Evolutionary conservation across 2,329 filamentous ascomycete genomes (phyloP).

Genomic region (Apiospora saccharicola): DNA sequence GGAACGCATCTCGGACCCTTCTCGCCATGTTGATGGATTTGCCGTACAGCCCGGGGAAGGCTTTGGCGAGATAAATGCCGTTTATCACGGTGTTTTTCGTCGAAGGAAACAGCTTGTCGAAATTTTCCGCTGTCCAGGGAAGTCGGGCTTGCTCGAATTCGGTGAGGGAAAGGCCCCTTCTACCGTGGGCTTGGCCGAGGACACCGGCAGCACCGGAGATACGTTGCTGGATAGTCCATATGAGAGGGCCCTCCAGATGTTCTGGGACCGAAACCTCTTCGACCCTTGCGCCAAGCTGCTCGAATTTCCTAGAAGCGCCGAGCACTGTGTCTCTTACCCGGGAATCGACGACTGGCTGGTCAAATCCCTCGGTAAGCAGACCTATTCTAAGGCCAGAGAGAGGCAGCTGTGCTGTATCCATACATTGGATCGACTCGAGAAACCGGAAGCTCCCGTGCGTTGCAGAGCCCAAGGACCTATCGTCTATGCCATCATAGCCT

Average conservation of each 20-base stretch:
- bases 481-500: constrained; percentile 57
- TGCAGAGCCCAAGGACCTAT: constrained; percentile 47
- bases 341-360: constrained; percentile 46
- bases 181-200: constrained; percentile 52
- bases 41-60: constrained; percentile 54
- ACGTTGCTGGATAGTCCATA: constrained; percentile 59
- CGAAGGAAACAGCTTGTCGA: constrained; percentile 58
- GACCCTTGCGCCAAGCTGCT: constrained; percentile 55
- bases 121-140: constrained; percentile 55
- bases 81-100: constrained; percentile 64
- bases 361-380: constrained; percentile 53
- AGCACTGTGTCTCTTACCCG: constrained; percentile 50
- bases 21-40: constrained; percentile 57
- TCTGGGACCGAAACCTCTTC: constrained; percentile 59
- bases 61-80: constrained; percentile 53
- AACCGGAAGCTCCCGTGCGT: constrained; percentile 41
- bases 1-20: constrained; percentile 55
- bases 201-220: constrained; percentile 52
- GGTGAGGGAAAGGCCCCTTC: constrained; percentile 56
- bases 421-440: constrained; percentile 30
- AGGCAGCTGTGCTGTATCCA: constrained; percentile 3
- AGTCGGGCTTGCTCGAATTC: constrained; percentile 58
- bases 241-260: constrained; percentile 54
- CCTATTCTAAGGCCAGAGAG: constrained; percentile 49
- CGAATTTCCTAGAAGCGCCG: constrained; percentile 50